Base-by-base conservation (phyloP, 2,329 filamentous ascomycete species). In the Didymella keratinophila region DNA sequence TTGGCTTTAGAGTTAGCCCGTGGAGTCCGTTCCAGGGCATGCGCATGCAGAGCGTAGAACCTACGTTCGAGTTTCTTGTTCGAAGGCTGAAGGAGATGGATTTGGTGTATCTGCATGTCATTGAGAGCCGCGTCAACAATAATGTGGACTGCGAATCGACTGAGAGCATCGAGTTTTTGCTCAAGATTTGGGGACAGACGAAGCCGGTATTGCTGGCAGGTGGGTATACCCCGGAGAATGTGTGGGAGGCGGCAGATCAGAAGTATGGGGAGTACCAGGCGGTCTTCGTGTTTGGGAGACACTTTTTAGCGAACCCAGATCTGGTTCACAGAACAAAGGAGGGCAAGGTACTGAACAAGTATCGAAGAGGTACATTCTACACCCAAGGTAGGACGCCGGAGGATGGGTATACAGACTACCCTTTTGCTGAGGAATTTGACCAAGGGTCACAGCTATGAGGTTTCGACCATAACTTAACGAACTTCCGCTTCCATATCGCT, bases 21-120 rank as follows among this genome's bases (percentile, higher is more conserved):
- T 89, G 82, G 77, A 84, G 81, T 53, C 74, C 75, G 0, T 89
- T 86, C 75, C 85, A 89, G 61, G 82, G 81, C 34, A 87, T 90
- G 87, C 74, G 77, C 25, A 88, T 89, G 85, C 64, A 72, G 0
- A 80, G 90, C 47, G 87, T 87, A 0, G 68, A 85, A 9, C 84
- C 87, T 0, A 86, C 90, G 59, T 91, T 89, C 67, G 77, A 77
- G 0, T 79, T 89, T 65, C 69, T 89, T 3, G 78, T 85, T 23
- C 62, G 73, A 20, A 78, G 82, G 45, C 74, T 86, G 14, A 82
- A 79, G 52, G 72, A 78, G 41, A 69, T 87, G 0, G 78, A 81
- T 1, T 73, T 90, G 21, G 82, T 85, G 4, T 49, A 77, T 67
- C 28, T 75, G 69, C 65, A 73, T 68, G 55, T 89, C 0, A 76